A percentile compares a stretch with the other conserved stretches of the same genome.
Conservation (phyloP, 2,329 filamentous ascomycete genomes). For the Amauroascus niger region DNA sequence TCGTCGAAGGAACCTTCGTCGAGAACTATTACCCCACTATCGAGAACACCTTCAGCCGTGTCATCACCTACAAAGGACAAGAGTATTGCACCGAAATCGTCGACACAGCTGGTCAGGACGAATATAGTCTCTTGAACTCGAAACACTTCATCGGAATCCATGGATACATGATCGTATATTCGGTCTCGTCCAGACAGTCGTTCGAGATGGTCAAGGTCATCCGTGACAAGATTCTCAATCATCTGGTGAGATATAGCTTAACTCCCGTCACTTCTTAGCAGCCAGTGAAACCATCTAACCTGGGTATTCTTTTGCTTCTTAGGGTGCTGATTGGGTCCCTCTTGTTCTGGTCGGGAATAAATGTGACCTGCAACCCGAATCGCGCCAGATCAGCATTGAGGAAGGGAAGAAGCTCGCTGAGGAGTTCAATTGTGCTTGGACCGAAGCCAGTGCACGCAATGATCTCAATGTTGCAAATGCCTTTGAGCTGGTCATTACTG, state of each 20-base stretch:
- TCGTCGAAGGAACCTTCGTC: slow-evolving; percentile 95
- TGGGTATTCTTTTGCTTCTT: slow-evolving; percentile 2
- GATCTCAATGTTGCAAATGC: slow-evolving; percentile 88
- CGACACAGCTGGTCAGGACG: slow-evolving; percentile 96
- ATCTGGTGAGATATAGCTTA: slow-evolving; percentile 56
- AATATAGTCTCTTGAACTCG: slow-evolving; percentile 96
- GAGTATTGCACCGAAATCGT: slow-evolving; percentile 96
- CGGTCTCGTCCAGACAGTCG: slow-evolving; percentile 83
- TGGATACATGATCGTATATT: slow-evolving; percentile 97
- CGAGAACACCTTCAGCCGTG: slow-evolving; percentile 96
- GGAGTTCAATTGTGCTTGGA: slow-evolving; percentile 86
- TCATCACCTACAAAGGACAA: slow-evolving; percentile 84
- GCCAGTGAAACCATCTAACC: not conserved
- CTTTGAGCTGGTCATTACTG: slow-evolving; percentile 86
- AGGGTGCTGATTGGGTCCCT: slow-evolving; percentile 88
- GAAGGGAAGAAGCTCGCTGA: slow-evolving; percentile 77
- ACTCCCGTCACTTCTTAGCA: not conserved
- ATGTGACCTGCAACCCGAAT: slow-evolving; percentile 82
- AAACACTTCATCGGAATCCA: slow-evolving; percentile 99
- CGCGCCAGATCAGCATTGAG: slow-evolving; percentile 78
- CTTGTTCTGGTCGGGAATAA: slow-evolving; percentile 97
- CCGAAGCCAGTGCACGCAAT: slow-evolving; percentile 86
- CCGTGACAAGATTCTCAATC: slow-evolving; percentile 92
- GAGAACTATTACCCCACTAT: slow-evolving; percentile 99
- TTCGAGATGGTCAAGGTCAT: slow-evolving; percentile 98